Evolutionary conservation across 2,329 filamentous ascomycete genomes (phyloP).

Genomic region (Rhinocladiella mackenziei): DNA sequence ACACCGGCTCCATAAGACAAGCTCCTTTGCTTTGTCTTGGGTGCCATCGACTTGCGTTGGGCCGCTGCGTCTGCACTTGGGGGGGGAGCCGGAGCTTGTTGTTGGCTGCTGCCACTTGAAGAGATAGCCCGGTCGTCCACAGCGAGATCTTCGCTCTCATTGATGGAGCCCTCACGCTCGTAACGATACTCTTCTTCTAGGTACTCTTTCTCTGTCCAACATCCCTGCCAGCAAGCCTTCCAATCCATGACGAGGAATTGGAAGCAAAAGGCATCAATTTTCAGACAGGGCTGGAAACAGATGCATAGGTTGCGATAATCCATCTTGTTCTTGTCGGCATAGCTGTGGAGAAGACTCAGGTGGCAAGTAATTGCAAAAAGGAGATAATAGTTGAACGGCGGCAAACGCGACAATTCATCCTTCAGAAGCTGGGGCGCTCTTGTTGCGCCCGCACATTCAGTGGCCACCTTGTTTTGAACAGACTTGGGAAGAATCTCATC

Average conservation of each 20-base stretch:
- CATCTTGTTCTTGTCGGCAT: constrained; percentile 97
- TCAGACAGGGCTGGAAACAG: constrained; percentile 95
- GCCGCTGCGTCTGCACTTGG: constrained; percentile 20
- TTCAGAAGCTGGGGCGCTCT: constrained; percentile 79
- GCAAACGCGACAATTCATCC: constrained; percentile 88
- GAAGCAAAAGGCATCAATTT: constrained; percentile 92
- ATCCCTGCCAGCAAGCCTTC: constrained; percentile 96
- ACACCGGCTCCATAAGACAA: constrained; percentile 21
- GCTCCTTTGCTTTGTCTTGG: constrained; percentile 26
- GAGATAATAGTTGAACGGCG: constrained; percentile 95
- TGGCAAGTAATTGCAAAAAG: constrained; percentile 97
- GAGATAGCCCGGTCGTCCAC: constrained; percentile 57
- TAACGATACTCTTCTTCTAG: constrained; percentile 53
- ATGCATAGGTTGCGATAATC: constrained; percentile 93
- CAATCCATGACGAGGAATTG: constrained; percentile 92
- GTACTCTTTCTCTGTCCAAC: constrained; percentile 79
- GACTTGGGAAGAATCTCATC: constrained; percentile 88
- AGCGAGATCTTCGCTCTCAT: constrained; percentile 26
- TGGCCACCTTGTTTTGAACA: constrained; percentile 73
- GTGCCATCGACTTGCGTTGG: constrained; percentile 17
- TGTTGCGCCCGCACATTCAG: constrained; percentile 73
- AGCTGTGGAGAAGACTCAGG: constrained; percentile 82
- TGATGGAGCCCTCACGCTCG: constrained; percentile 31
- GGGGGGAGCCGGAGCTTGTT: constrained; percentile 25
- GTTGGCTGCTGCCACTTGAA: constrained; percentile 62